Evolutionary conservation across 2,329 filamentous ascomycete species (phyloP).

Genomic region (Monosporascus sp.): DNA sequence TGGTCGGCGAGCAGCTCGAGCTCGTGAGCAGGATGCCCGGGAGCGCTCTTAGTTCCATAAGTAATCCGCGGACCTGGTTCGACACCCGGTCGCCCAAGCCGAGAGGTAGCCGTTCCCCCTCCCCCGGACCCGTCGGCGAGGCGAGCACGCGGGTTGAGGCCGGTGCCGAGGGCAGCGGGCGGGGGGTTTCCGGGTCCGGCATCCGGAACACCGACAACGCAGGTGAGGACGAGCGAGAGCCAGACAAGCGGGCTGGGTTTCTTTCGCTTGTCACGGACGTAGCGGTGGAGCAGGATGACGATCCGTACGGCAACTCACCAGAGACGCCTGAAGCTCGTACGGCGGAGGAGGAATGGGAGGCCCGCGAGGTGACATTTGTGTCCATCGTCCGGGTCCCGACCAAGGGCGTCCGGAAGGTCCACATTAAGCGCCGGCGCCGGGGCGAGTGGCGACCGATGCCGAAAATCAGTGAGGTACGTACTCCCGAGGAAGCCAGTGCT

Average conservation of each 20-base stretch:
- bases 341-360: slow-evolving; percentile 3
- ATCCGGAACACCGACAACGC: background rate
- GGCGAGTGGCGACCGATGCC: background rate
- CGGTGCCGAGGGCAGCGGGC: background rate
- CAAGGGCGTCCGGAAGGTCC: slow-evolving; percentile 6
- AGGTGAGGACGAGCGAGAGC: background rate
- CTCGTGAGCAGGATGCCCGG: background rate
- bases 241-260: background rate
- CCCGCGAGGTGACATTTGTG: slow-evolving; percentile 9
- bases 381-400: slow-evolving; percentile 7
- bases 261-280: background rate
- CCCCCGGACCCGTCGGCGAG: slow-evolving; percentile 7
- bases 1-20: background rate
- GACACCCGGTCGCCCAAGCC: slow-evolving; percentile 1
- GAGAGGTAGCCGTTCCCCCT: background rate
- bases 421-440: background rate
- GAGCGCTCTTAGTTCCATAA: background rate
- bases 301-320: background rate
- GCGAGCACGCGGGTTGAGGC: slow-evolving; percentile 8
- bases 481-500: background rate
- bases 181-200: too few relatives aligned
- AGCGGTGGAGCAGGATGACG: background rate
- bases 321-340: background rate
- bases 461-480: background rate
- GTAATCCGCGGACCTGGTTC: slow-evolving; percentile 12